A percentile compares a stretch with the other conserved stretches of the same genome.
These are phyloP conservation scores for Atkinsonella hypoxylon DNA, from an alignment of 2,329 filamentous ascomycete genomes.

Conservation along the genomic window DNA sequence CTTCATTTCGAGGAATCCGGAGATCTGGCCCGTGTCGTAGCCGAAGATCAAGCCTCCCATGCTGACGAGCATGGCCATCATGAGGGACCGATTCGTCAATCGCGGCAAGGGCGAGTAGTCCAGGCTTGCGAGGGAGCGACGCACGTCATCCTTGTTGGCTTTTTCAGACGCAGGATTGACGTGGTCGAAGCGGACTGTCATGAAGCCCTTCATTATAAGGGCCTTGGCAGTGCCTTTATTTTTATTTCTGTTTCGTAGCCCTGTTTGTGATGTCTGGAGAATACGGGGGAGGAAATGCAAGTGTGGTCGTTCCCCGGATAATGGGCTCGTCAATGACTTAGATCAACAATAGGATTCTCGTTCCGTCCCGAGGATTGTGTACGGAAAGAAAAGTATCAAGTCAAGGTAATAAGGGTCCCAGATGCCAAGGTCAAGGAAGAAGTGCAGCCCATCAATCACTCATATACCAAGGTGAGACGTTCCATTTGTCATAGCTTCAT, in stretches of 20 bases:
- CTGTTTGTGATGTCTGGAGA: too few relatives aligned
- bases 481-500: too few relatives aligned
- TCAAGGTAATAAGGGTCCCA: not conserved
- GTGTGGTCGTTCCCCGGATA: not conserved
- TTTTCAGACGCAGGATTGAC: constrained; percentile 29
- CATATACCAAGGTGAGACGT: not conserved
- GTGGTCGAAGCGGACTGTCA: constrained; percentile 29
- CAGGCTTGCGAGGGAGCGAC: constrained; percentile 24
- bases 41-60: constrained; percentile 34
- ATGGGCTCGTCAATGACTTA: not conserved
- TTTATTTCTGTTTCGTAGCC: too few relatives aligned
- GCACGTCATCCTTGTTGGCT: constrained; percentile 14
- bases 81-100: constrained; percentile 23
- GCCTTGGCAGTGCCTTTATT: not conserved
- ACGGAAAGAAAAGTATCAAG: not conserved
- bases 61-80: constrained; percentile 29
- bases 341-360: not conserved
- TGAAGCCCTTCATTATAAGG: constrained; percentile 11
- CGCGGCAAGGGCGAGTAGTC: constrained; percentile 34
- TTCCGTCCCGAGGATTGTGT: not conserved
- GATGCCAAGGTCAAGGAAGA: not conserved
- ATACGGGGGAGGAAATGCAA: too few relatives aligned
- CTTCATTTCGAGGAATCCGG: constrained; percentile 45
- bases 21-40: constrained; percentile 42
- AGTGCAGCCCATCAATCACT: not conserved